These are phyloP conservation scores for Jaminaea rosea DNA, from an alignment of 1,284 basidiomycete genomes.

Conservation along the genomic window DNA sequence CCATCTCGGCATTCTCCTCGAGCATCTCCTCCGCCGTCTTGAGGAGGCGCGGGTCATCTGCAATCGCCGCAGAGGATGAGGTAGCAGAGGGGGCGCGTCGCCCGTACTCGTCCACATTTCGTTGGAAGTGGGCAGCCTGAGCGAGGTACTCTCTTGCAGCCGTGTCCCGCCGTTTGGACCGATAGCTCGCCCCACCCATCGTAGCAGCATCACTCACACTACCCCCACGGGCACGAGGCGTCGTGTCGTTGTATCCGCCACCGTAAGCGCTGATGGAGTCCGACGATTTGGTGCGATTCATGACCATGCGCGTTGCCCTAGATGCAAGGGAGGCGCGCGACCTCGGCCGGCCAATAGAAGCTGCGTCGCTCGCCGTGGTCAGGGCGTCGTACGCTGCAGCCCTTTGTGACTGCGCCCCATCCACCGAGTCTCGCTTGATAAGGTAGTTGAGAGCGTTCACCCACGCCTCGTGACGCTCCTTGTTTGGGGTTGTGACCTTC, in stretches of 20 bases:
- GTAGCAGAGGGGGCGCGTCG: neutral
- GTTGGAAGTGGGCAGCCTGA: constrained; percentile 10
- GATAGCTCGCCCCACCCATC: constrained; percentile 12
- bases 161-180: constrained; percentile 74
- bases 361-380: no score
- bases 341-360: no score
- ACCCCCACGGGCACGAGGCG: constrained; percentile 67
- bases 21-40: constrained; percentile 43
- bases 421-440: constrained; percentile 19
- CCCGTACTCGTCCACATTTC: neutral
- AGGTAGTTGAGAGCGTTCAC: constrained; percentile 53
- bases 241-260: constrained; percentile 48
- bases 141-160: constrained; percentile 74
- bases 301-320: no score
- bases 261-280: no score
- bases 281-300: no score
- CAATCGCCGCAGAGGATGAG: no score
- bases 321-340: no score
- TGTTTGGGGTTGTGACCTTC: constrained; percentile 88
- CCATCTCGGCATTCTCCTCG: constrained; percentile 63
- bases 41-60: constrained; percentile 20
- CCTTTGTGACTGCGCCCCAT: no score
- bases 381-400: no score
- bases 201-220: constrained; percentile 53
- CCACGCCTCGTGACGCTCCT: constrained; percentile 95